A percentile compares a stretch with the other conserved stretches of the same genome.
These are phyloP conservation scores for Orbilia blumenaviensis DNA, from an alignment of 2,329 filamentous ascomycete species.

Conservation along the genomic window DNA sequence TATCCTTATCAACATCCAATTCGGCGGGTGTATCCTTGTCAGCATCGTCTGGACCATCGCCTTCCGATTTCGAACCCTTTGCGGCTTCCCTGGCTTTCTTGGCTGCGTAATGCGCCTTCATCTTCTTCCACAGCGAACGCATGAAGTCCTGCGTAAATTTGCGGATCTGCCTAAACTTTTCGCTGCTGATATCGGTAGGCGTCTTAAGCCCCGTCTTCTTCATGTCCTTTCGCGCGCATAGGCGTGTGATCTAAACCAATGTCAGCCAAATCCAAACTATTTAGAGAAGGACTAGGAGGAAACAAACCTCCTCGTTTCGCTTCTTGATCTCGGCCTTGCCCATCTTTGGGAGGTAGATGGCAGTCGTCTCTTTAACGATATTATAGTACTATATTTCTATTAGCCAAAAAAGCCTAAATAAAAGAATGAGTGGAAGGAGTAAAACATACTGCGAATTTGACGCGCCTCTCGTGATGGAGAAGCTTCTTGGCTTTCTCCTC, in stretches of 20 bases:
- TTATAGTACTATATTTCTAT: constrained; percentile 45
- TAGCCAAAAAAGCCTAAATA: neutral
- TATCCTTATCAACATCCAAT: neutral
- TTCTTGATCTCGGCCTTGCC: constrained; percentile 47
- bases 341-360: constrained; percentile 45
- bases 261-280: constrained; percentile 4
- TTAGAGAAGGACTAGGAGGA: neutral
- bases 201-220: constrained; percentile 43
- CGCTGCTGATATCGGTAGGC: constrained; percentile 1
- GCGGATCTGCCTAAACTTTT: constrained; percentile 44
- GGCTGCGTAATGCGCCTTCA: constrained; percentile 40
- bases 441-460: constrained; percentile 45
- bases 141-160: constrained; percentile 42
- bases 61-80: constrained; percentile 13
- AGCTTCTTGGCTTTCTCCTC: constrained; percentile 35
- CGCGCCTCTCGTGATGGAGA: constrained; percentile 32
- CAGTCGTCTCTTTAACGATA: constrained; percentile 52
- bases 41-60: neutral
- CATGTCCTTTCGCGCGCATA: constrained; percentile 48
- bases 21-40: constrained; percentile 10
- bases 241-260: constrained; percentile 33
- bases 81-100: constrained; percentile 33
- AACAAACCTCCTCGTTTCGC: constrained; percentile 46
- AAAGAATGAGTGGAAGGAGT: no score
- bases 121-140: constrained; percentile 49